Conservation (phyloP, 495 filamentous ascomycete species). For the Amniculicola lignicola region DNA sequence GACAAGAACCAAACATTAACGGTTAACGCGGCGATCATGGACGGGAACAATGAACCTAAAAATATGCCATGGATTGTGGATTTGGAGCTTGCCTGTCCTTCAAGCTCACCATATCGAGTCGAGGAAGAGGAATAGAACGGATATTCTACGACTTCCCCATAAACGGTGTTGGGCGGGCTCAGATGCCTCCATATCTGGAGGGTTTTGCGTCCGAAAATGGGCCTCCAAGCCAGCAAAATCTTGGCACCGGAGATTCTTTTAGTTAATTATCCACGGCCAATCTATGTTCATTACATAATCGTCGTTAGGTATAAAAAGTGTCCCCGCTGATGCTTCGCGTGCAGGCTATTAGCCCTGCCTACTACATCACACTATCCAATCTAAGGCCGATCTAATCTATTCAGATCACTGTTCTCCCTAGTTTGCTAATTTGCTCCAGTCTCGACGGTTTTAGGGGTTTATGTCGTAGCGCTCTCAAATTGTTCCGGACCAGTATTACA, state of each 20-base stretch:
- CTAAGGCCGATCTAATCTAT: too few relatives aligned
- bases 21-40: constrained; percentile 66
- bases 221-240: not conserved
- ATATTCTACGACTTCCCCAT: not conserved
- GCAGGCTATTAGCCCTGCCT: too few relatives aligned
- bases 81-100: constrained; percentile 57
- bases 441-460: too few relatives aligned
- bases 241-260: not conserved
- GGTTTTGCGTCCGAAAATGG: not conserved
- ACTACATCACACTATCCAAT: too few relatives aligned
- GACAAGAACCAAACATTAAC: constrained; percentile 59
- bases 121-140: not conserved
- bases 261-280: not conserved
- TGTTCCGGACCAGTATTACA: too few relatives aligned
- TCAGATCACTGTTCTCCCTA: too few relatives aligned
- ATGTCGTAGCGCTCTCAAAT: too few relatives aligned
- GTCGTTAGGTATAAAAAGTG: too few relatives aligned
- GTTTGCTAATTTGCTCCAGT: too few relatives aligned
- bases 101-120: too few relatives aligned
- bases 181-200: not conserved
- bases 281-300: not conserved
- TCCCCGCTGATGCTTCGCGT: too few relatives aligned
- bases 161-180: not conserved
- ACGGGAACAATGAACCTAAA: constrained; percentile 45
- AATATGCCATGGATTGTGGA: constrained; percentile 65